Percentiles rank a stretch among this genome's conserved stretches.
These are phyloP conservation scores for Puccinia novopanici DNA, from an alignment of 1,284 basidiomycete species.

Conservation along the genomic window DNA sequence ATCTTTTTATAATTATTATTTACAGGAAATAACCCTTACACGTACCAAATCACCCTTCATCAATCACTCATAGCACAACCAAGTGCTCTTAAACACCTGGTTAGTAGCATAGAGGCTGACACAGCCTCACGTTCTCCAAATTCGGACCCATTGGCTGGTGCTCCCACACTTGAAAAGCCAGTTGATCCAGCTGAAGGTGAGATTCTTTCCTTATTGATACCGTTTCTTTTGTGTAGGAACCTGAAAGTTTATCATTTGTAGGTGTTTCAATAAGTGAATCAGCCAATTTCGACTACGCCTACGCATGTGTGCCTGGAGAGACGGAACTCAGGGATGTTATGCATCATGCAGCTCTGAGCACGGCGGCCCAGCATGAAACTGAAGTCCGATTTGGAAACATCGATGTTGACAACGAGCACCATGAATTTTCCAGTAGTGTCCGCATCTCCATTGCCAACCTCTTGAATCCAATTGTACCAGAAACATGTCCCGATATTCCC, in stretches of 20 bases:
- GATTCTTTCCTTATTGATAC: no score
- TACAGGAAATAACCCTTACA: no score
- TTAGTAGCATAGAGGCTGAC: no score
- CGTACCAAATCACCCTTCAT: no score
- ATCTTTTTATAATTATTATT: no score
- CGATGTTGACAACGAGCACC: not conserved
- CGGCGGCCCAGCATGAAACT: not conserved
- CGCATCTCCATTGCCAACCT: not conserved
- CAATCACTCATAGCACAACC: no score
- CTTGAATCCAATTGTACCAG: not conserved
- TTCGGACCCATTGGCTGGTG: no score
- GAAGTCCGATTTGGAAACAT: not conserved
- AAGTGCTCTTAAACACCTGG: no score
- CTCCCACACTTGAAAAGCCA: no score
- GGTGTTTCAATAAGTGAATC: not conserved
- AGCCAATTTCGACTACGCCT: not conserved
- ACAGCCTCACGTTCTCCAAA: no score
- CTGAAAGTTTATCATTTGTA: not conserved
- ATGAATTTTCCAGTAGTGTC: not conserved
- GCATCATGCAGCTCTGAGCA: not conserved
- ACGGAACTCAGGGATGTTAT: not conserved
- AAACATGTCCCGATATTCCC: no score
- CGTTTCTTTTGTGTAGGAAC: accelerated
- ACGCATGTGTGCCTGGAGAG: not conserved
- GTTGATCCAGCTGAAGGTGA: no score